Conservation (phyloP, 192 early-diverging fungal species). For the Funneliformis mosseae region DNA sequence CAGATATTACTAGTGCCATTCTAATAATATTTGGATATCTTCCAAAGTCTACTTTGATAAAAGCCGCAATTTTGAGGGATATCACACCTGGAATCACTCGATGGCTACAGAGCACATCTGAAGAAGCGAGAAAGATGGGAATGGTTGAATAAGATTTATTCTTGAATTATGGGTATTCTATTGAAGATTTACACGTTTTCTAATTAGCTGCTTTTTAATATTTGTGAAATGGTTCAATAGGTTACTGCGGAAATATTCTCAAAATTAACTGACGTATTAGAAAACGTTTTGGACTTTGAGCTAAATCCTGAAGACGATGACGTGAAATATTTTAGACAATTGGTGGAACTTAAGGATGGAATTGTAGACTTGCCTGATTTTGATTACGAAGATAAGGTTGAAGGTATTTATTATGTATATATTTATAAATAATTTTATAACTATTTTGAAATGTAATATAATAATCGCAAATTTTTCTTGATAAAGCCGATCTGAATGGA, state of each 20-base stretch:
- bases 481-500: background rate
- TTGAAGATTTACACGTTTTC: background rate
- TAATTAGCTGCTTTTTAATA: too few species aligned
- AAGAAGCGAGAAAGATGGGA: constrained; percentile 15
- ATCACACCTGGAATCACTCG: background rate
- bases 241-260: constrained; percentile 30
- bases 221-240: background rate
- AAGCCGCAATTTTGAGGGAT: background rate
- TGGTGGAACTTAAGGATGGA: constrained; percentile 23
- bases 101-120: constrained; percentile 21
- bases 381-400: background rate
- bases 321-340: background rate
- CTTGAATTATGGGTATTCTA: background rate
- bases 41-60: constrained; percentile 23
- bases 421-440: background rate
- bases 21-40: constrained; percentile 33
- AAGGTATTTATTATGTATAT: background rate
- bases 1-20: constrained; percentile 32
- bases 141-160: constrained; percentile 13
- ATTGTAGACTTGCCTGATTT: background rate
- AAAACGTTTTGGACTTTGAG: constrained; percentile 22
- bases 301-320: constrained; percentile 17
- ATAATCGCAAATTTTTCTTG: background rate
- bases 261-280: constrained; percentile 22
- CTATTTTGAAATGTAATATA: background rate